phyloP scores from a whole-genome alignment of 1,284 basidiomycete species.

The Ganoderma resinaceum region DNA sequence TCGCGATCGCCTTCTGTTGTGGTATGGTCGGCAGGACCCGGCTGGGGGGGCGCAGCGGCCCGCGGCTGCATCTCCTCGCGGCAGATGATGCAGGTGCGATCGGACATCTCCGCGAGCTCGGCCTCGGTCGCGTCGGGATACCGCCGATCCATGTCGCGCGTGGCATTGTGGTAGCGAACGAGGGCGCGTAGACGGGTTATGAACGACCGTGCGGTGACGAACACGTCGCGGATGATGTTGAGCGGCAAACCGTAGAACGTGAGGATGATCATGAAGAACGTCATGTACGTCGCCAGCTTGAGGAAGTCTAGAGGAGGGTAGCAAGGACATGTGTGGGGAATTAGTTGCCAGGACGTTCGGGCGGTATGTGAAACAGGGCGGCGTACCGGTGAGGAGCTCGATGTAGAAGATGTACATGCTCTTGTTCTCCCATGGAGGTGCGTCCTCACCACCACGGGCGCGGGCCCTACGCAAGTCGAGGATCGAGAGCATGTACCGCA shows the following conservation, averaged over 20 bases:
- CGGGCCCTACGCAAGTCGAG: conserved; percentile 84
- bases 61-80: conserved; percentile 90
- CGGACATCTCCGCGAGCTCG: conserved; percentile 83
- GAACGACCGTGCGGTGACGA: conserved; percentile 93
- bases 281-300: conserved; percentile 91
- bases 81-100: conserved; percentile 97
- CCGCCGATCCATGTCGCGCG: conserved; percentile 94
- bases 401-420: conserved; percentile 98
- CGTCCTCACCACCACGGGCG: conserved; percentile 81
- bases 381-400: conserved; percentile 85
- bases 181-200: conserved; percentile 87
- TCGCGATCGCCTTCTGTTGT: conserved; percentile 15
- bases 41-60: conserved; percentile 20
- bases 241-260: conserved; percentile 95
- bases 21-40: conserved; percentile 32
- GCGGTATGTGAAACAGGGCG: neutral
- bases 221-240: conserved; percentile 97
- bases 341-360: neutral
- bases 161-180: conserved; percentile 92
- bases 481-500: conserved; percentile 87
- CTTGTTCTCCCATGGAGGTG: conserved; percentile 96
- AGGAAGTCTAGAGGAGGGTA: conserved; percentile 78
- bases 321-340: conserved; percentile 13
- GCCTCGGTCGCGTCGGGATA: conserved; percentile 94
- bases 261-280: conserved; percentile 93